Percentiles rank a stretch among this genome's conserved stretches.
These are phyloP conservation scores for Proliferodiscus dingleyae DNA, from an alignment of 2,329 filamentous ascomycete genomes.

Conservation along the genomic window DNA sequence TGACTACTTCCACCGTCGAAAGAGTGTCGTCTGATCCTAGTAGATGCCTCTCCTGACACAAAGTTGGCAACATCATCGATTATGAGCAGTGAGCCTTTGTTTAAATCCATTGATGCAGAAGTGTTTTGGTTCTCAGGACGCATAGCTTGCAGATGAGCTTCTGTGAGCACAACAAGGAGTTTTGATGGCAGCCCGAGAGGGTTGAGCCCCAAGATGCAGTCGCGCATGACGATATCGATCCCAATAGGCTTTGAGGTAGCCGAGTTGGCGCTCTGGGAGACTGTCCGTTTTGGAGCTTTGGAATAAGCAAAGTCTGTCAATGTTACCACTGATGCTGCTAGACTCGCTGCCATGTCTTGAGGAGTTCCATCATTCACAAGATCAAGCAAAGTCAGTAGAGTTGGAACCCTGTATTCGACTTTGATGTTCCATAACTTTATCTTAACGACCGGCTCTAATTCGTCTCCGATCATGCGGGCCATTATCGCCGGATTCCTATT, in stretches of 20 bases:
- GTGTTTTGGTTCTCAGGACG: slow-evolving; percentile 63
- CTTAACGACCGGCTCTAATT: slow-evolving; percentile 87
- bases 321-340: slow-evolving; percentile 76
- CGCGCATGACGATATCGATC: slow-evolving; percentile 70
- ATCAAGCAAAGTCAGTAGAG: slow-evolving; percentile 73
- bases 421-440: slow-evolving; percentile 79
- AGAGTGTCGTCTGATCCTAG: slow-evolving; percentile 22
- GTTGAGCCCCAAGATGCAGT: slow-evolving; percentile 81
- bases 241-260: slow-evolving; percentile 51
- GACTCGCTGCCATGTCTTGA: slow-evolving; percentile 68
- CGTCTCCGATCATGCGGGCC: slow-evolving; percentile 85
- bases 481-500: slow-evolving; percentile 65
- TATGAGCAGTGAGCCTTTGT: slow-evolving; percentile 76
- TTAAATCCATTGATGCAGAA: slow-evolving; percentile 61
- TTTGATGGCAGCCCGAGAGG: slow-evolving; percentile 73
- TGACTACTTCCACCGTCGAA: slow-evolving; percentile 38
- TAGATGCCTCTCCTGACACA: slow-evolving; percentile 6
- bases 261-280: slow-evolving; percentile 1
- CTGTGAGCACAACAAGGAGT: slow-evolving; percentile 70
- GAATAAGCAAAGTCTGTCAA: slow-evolving; percentile 61
- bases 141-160: slow-evolving; percentile 65
- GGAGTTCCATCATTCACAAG: slow-evolving; percentile 62
- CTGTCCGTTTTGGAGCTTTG: slow-evolving; percentile 21
- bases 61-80: slow-evolving; percentile 66
- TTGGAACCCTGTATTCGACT: slow-evolving; percentile 84